Evolutionary conservation across 306 rosid species (phyloP), one percentile per base, ranked within the genome.

Genomic region (Malus sylvestris): DNA sequence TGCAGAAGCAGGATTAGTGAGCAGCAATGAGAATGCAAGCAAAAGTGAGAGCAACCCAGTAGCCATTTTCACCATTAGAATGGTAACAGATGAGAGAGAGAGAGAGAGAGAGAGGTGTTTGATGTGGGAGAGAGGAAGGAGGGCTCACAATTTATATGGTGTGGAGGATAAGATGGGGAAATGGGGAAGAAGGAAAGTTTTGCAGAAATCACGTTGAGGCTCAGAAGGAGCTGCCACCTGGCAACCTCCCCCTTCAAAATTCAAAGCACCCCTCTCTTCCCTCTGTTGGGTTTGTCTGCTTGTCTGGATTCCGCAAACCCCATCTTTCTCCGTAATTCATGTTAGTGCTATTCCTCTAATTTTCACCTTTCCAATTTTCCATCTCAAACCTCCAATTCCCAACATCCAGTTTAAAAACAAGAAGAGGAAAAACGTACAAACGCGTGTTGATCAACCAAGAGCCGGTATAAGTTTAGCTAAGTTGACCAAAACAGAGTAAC

Each of bases 251-350:
- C 29, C 1, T 10, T 62, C n/a, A 18, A 18, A 6, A 51, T 22
- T 29, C 75, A 4, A 6, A 13, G 45, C 45, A 10, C 60, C 11
- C 27, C 55, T 49, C 20, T 11, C 32, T 14, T 9, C 16, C 84
- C 82, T 83, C 25, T 71, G 77, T 22, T 70, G 66, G 29, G 46
- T 55, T 78, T 72, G 81, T 83, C 75, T 67, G 58, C 33, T 74
- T 81, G 70, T 87, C 78, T 46, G 57, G 33, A 73, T 71, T 51
- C 74, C 81, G n/a, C 60, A 32, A 59, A 74, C 83, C 89, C 79
- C 11, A 76, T 72, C 82, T 82, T 77, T 70, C 92, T 91, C 90
- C 98, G 71, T 73, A 70, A 91, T 84, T 87, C 77, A 80, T 86
- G 94, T 46, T 52, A 63, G 38, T 74, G 66, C 42, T 70, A 58